These are phyloP conservation scores for Bondarzewia mesenterica DNA, from an alignment of 1,284 basidiomycete species.

Conservation along the genomic window DNA sequence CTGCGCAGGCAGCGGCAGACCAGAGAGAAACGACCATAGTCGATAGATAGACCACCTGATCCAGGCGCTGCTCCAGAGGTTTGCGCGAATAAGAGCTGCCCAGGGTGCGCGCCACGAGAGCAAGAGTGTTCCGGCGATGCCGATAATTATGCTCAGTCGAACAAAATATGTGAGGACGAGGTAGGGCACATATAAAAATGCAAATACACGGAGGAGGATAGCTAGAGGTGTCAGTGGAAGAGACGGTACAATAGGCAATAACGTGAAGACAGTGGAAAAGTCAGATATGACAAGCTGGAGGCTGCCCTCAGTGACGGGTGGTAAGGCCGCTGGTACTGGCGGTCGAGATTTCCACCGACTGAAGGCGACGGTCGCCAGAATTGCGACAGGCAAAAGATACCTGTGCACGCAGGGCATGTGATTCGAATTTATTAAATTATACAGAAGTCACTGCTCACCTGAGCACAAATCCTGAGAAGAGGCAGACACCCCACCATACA, in stretches of 20 bases:
- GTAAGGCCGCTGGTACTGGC: constrained; percentile 15
- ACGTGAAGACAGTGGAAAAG: constrained; percentile 44
- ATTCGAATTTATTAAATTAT: constrained; percentile 8
- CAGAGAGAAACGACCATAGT: constrained; percentile 41
- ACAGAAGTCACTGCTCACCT: constrained; percentile 33
- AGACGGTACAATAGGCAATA: constrained; percentile 29
- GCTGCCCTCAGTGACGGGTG: constrained; percentile 53
- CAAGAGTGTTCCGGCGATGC: constrained; percentile 47
- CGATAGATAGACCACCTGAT: constrained; percentile 51
- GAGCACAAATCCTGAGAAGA: constrained; percentile 48
- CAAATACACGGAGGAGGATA: constrained; percentile 37
- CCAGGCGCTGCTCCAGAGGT: constrained; percentile 58
- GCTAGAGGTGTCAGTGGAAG: constrained; percentile 20
- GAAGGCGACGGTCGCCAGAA: constrained; percentile 26
- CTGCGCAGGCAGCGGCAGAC: constrained; percentile 26
- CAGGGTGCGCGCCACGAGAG: constrained; percentile 62
- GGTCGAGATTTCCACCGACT: constrained; percentile 21
- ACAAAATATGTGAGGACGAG: constrained; percentile 46
- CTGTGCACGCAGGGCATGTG: constrained; percentile 21
- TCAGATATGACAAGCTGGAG: constrained; percentile 49
- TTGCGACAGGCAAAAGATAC: constrained; percentile 35
- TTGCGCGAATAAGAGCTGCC: constrained; percentile 41
- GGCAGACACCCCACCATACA: constrained; percentile 72
- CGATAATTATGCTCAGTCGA: constrained; percentile 52
- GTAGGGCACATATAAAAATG: constrained; percentile 52